Evolutionary conservation across 2,329 filamentous ascomycete species (phyloP), one percentile per base, ranked within the genome.

Genomic region (Phialocephala subalpina): DNA sequence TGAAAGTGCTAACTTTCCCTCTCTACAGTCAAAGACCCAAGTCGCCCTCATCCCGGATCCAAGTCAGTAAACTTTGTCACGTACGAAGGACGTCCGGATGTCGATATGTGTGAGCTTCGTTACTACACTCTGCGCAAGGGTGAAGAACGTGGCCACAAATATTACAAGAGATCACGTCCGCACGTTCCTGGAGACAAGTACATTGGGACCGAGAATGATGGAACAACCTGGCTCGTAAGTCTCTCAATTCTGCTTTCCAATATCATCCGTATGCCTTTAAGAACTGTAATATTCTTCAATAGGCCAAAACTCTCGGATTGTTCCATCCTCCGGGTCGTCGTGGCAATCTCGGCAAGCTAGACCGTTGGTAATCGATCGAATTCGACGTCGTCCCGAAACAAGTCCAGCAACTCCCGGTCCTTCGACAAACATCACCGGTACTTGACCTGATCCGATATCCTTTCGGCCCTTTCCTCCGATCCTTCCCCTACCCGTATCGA

Each of bases 141-240:
- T 18, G 25, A 53, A 29, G 27, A 27, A 18, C 49, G 14, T 16
- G 11, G 25, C n/a, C 22, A 27, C 49, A 29, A n/a, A 6, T 18
- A 6, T 29, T 11, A 9, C 7, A 18, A 22, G 2, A 14, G 12
- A 14, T 12, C 27, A 29, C 49, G 27, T 7, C 49, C 49, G 14
- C 49, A 53, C 29, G 49, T 53, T 16, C 49, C 22, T 53, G 49
- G 22, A 33, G 27, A 29, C 12, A 53, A 53, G 49, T 27, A 20
- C 11, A 33, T 29, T 9, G 18, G 25, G 11, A 22, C 27, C 6
- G 14, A 14, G 9, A 2, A 22, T 8, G 14, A 14, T n/a, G 27
- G 27, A 16, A 53, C 49, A 12, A 12, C 18, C 49, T 11, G 14
- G 11, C 49, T 53, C n/a, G 49, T 53, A 33, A 33, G 29, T 33